Base-by-base conservation (phyloP, 78 protist genomes). In the Guillardia theta region DNA sequence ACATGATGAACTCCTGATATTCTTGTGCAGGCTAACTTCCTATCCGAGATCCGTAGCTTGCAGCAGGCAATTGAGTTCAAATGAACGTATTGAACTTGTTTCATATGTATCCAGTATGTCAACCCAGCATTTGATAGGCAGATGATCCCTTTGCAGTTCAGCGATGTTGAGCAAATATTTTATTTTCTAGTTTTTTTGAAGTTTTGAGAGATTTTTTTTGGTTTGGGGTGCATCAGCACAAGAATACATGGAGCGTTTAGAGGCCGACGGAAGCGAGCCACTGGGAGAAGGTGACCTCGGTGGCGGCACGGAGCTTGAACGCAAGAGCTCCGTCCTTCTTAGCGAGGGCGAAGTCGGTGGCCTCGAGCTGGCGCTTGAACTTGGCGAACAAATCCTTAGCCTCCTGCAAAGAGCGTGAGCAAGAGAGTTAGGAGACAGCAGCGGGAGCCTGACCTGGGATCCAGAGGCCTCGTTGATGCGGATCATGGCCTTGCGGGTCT, bases 401-500 rank as follows among this genome's bases (percentile, higher is more conserved):
- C 48, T 78, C 90, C 90, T 78, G 90, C 83, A 3, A 70, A 24
- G 8, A 70, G 4, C 0, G 41, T 36, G 1, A 18, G 36, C n/a
- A 70, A 24, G 12, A 70, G 41, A 9, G 8, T 36, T 24, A 15
- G 45, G 22, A 70, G 12, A 43, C 9, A 18, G 41, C 46, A 22
- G 83, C 4, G 41, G 6, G 41, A 24, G n/a, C 15, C 4, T 24
- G 1, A 24, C 41, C 41, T 36, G 83, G 10, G 45, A 70, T 12
- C 45, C 41, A 43, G 36, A 36, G 45, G 41, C 45, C 6, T 70
- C 33, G 83, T 4, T 33, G 83, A 78, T 12, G 90, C 90, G 90
- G 90, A n/a, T 36, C 90, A 78, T 78, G 90, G 90, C 45, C 90
- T 78, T 78, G 48, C 90, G 90, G 90, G 10, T 1, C 48, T 78